Conservation (phyloP, 805 yeast species). For the Naumovozyma dairenensis region DNA sequence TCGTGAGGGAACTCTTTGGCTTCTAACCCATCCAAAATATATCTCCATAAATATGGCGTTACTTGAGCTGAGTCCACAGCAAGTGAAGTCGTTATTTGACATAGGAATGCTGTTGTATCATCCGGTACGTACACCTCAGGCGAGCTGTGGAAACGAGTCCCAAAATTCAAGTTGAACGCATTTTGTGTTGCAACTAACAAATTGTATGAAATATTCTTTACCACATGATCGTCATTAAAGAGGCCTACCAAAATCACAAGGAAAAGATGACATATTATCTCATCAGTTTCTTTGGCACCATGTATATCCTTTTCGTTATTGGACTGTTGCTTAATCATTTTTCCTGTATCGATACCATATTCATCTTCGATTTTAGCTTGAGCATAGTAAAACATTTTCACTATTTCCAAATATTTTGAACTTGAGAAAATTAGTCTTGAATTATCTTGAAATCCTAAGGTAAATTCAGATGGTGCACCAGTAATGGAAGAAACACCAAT, state of each 20-base stretch:
- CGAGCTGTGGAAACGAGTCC: conserved; percentile 44
- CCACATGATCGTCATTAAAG: conserved; percentile 46
- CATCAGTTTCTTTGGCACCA: conserved; percentile 25
- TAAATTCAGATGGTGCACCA: conserved; percentile 42
- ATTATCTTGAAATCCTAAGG: conserved; percentile 33
- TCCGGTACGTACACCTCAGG: conserved; percentile 59
- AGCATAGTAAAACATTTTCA: conserved; percentile 59
- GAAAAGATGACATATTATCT: conserved; percentile 50
- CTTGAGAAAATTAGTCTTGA: conserved; percentile 36
- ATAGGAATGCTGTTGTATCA: conserved; percentile 53
- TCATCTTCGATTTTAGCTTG: conserved; percentile 42
- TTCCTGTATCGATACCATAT: conserved; percentile 11
- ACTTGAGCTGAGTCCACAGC: conserved; percentile 47
- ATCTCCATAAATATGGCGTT: conserved; percentile 43
- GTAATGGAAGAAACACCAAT: conserved; percentile 35
- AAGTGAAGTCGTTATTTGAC: conserved; percentile 45
- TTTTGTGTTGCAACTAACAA: conserved; percentile 53
- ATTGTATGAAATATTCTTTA: conserved; percentile 54
- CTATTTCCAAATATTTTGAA: conserved; percentile 49
- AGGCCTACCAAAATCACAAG: conserved; percentile 62
- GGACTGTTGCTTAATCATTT: conserved; percentile 1
- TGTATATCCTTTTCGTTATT: conserved; percentile 16
- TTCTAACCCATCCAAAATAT: conserved; percentile 20
- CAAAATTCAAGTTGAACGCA: conserved; percentile 51
- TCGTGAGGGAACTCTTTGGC: conserved; percentile 15